phyloP scores from a whole-genome alignment of 345 rosid species.

The Noccaea bulbosa region DNA sequence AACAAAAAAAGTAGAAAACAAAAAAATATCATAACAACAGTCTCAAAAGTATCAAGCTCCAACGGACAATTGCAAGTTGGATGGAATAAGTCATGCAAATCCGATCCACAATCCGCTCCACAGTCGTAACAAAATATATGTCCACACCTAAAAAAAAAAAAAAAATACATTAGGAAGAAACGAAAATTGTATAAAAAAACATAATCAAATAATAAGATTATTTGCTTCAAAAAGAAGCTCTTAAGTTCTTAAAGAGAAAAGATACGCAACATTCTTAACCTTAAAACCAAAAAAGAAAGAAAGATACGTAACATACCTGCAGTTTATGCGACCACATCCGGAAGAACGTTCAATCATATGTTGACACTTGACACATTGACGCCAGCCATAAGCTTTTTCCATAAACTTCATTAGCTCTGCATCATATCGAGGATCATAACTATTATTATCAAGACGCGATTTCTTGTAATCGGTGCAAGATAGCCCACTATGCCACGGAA shows the following conservation, averaged over 20 bases:
- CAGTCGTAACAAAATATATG: slow-evolving; percentile 53
- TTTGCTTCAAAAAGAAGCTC: no score
- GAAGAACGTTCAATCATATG: slow-evolving; percentile 51
- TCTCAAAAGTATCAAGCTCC: neutral
- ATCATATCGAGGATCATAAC: neutral
- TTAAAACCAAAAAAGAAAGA: no score
- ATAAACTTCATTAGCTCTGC: slow-evolving; percentile 42
- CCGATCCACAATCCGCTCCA: slow-evolving; percentile 58
- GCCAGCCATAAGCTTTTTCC: slow-evolving; percentile 47
- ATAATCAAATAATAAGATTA: no score
- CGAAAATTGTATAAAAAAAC: neutral
- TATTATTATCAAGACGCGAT: neutral
- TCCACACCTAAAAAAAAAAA: slow-evolving; percentile 44
- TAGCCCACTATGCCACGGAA: slow-evolving; percentile 65
- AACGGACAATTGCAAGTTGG: neutral
- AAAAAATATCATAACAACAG: neutral
- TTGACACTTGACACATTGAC: slow-evolving; percentile 50
- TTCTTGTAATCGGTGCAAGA: slow-evolving; percentile 51
- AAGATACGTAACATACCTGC: slow-evolving; percentile 53
- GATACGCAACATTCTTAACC: no score
- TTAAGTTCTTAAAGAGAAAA: no score
- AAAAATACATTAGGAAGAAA: neutral
- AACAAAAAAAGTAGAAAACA: neutral
- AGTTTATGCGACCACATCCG: slow-evolving; percentile 53
- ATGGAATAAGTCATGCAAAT: slow-evolving; percentile 26